phyloP scores from a whole-genome alignment of 2,329 filamentous ascomycete species.

The Apiospora malaysiana region DNA sequence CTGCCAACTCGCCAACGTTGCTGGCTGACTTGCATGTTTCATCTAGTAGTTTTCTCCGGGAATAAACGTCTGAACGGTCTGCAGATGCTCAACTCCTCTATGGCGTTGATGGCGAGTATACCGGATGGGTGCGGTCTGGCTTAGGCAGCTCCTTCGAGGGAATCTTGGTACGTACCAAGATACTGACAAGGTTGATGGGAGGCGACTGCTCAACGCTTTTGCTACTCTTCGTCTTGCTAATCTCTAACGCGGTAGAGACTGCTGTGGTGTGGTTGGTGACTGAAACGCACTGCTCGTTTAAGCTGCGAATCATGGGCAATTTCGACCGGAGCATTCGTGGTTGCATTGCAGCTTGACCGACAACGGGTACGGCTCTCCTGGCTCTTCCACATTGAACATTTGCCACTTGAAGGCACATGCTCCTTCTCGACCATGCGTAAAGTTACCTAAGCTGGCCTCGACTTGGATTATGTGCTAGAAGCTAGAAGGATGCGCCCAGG shows the following conservation, averaged over 20 bases:
- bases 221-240: not conserved
- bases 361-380: not conserved
- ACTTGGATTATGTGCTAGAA: not conserved
- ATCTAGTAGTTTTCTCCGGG: not conserved
- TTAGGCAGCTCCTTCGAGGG: not conserved
- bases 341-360: not conserved
- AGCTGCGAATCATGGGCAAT: not conserved
- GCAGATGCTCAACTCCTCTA: too few species aligned
- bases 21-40: not conserved
- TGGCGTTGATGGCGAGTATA: not conserved
- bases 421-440: not conserved
- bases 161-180: not conserved
- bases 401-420: not conserved
- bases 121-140: not conserved
- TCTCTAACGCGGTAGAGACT: too few species aligned
- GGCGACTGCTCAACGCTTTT: not conserved
- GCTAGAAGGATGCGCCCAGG: not conserved
- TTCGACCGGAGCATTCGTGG: not conserved
- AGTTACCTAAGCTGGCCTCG: constrained; percentile 10
- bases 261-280: not conserved
- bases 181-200: not conserved
- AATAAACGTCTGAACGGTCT: not conserved
- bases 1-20: not conserved
- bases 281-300: not conserved
- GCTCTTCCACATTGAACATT: not conserved